phyloP scores from a whole-genome alignment of 2,329 filamentous ascomycete species.

The Verticillium zaregamsianum region DNA sequence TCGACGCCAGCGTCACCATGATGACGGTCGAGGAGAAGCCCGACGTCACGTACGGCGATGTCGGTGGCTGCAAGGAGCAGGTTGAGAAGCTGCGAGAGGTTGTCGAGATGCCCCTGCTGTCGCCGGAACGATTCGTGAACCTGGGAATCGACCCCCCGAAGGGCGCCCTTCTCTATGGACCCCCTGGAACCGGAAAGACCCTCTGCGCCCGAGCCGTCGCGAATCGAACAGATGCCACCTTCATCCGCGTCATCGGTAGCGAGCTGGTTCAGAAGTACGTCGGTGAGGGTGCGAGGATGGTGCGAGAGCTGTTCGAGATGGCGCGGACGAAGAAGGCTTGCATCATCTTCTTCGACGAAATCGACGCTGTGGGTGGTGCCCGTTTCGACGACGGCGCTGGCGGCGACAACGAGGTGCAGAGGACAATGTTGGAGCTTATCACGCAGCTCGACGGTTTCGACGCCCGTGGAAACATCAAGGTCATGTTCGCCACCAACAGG shows the following conservation, averaged over 20 bases:
- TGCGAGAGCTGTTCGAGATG: conserved; percentile 98
- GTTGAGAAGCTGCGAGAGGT: conserved; percentile 99
- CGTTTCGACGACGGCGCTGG: conserved; percentile 96
- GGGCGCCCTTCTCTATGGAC: conserved; percentile 92
- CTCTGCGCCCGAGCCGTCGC: conserved; percentile 95
- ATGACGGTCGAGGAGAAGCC: conserved; percentile 99
- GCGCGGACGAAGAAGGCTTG: conserved; percentile 98
- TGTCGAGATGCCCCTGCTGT: conserved; percentile 95
- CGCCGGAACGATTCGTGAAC: conserved; percentile 94
- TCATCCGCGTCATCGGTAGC: conserved; percentile 96
- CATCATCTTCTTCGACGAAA: conserved; percentile 99
- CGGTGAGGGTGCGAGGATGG: conserved; percentile 96
- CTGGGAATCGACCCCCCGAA: conserved; percentile 99
- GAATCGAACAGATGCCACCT: conserved; percentile 96
- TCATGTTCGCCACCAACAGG: conserved; percentile 98
- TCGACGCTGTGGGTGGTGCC: conserved; percentile 91
- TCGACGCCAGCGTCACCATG: conserved; percentile 98
- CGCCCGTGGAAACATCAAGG: conserved; percentile 95
- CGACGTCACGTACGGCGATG: conserved; percentile 97
- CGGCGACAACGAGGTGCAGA: conserved; percentile 95
- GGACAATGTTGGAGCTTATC: conserved; percentile 97
- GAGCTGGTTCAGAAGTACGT: conserved; percentile 99
- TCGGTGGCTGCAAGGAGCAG: conserved; percentile 98
- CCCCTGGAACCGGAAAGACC: conserved; percentile 97
- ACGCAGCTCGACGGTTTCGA: conserved; percentile 97